Evolutionary conservation across 352 stramenopile species (phyloP).

Genomic region (Pythium sp.): DNA sequence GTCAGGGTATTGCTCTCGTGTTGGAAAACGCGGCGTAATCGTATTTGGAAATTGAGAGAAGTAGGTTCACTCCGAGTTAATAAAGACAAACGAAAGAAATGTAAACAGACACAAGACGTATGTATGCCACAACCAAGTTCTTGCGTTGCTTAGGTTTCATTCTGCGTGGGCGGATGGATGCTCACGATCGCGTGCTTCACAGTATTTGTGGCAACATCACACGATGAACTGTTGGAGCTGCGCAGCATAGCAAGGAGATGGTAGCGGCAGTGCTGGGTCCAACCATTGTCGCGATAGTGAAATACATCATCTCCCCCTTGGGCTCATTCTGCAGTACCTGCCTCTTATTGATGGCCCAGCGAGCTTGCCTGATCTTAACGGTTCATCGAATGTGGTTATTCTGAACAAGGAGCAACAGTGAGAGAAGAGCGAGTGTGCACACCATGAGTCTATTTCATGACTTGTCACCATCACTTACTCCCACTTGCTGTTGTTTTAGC

Average conservation of each 20-base stretch:
- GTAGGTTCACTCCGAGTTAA: slow-evolving; percentile 1
- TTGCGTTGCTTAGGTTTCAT: neutral
- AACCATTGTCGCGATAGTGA: neutral
- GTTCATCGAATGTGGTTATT: neutral
- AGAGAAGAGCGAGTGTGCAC: neutral
- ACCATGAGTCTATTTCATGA: slow-evolving; percentile 14
- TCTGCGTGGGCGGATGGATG: neutral
- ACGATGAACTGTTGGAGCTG: neutral
- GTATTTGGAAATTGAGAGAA: neutral
- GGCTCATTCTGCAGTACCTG: neutral
- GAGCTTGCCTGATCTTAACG: neutral
- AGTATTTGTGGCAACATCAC: neutral
- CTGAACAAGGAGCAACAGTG: neutral
- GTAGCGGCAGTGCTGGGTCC: no score
- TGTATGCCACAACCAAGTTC: neutral
- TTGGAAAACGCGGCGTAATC: slow-evolving; percentile 88
- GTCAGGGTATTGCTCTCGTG: slow-evolving; percentile 97
- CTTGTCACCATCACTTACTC: neutral
- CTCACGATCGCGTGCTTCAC: neutral
- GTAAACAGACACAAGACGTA: neutral
- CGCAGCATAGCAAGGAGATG: neutral
- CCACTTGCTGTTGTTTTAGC: neutral
- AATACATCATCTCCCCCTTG: neutral
- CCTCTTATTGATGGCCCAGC: no score
- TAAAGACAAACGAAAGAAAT: slow-evolving; percentile 5